These are phyloP conservation scores for Phylloporus sp. DNA, from an alignment of 768 basidiomycete genomes.

Conservation along the genomic window DNA sequence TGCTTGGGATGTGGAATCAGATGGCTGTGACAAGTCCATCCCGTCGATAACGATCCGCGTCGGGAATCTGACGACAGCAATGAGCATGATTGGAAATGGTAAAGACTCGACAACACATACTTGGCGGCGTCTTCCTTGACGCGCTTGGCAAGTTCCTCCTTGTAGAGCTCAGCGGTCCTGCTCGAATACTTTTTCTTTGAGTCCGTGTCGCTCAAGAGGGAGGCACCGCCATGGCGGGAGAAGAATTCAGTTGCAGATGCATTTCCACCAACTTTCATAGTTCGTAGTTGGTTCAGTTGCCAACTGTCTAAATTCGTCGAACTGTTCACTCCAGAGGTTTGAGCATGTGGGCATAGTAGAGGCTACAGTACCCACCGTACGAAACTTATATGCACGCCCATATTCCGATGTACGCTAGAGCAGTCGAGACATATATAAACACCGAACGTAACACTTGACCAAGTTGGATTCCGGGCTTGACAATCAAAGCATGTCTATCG, in stretches of 20 bases:
- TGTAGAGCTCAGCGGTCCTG: conserved; percentile 82
- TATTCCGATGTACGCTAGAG: conserved; percentile 90
- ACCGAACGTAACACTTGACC: conserved; percentile 95
- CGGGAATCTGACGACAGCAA: conserved; percentile 55
- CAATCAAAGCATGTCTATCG: conserved; percentile 90
- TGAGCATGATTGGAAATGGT: neutral
- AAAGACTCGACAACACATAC: conserved; percentile 38
- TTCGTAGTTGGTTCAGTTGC: conserved; percentile 86
- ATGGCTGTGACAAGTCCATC: conserved; percentile 42
- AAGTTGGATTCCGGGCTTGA: conserved; percentile 92
- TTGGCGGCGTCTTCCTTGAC: conserved; percentile 70
- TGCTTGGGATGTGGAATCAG: conserved; percentile 40
- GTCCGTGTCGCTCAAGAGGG: conserved; percentile 67
- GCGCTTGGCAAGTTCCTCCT: conserved; percentile 80
- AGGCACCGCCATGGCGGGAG: conserved; percentile 75
- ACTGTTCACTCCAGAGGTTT: conserved; percentile 40
- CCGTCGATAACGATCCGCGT: conserved; percentile 80
- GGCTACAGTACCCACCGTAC: conserved; percentile 62
- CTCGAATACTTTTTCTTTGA: conserved; percentile 88
- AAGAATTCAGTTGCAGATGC: conserved; percentile 84
- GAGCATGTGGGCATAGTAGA: neutral
- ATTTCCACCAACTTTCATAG: conserved; percentile 97
- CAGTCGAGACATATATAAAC: conserved; percentile 98
- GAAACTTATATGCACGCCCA: conserved; percentile 98
- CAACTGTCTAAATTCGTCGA: conserved; percentile 97